Percentiles rank a stretch among this genome's conserved stretches.
Evolutionary conservation across 2,329 filamentous ascomycete genomes (phyloP).

Genomic region (Penicillium nordicum): DNA sequence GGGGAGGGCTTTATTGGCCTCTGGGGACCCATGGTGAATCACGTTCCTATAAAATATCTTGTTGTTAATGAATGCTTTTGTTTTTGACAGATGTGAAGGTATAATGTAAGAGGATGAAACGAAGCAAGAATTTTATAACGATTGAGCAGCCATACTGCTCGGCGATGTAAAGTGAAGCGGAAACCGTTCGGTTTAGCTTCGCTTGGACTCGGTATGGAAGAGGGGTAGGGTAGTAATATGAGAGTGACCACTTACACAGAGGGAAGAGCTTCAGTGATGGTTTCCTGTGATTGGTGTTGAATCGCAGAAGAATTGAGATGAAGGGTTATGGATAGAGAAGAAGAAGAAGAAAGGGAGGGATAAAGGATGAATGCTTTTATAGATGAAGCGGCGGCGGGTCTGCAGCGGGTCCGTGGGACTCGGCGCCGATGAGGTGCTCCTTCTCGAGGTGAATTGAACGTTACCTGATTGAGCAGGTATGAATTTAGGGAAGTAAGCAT

Average conservation of each 20-base stretch:
- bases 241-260: not conserved
- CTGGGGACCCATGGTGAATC: not conserved
- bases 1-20: not conserved
- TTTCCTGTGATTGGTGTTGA: too few species aligned
- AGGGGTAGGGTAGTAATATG: too few species aligned
- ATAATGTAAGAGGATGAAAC: not conserved
- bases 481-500: too few species aligned
- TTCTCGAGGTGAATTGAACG: too few species aligned
- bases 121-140: not conserved
- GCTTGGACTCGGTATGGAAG: not conserved
- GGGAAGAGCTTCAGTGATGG: not conserved
- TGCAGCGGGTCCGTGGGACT: too few species aligned
- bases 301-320: not conserved
- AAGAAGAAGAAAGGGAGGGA: too few species aligned
- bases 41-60: not conserved
- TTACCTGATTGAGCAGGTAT: too few species aligned
- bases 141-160: not conserved
- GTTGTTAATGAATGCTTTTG: not conserved
- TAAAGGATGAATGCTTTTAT: too few species aligned
- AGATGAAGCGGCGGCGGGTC: too few species aligned
- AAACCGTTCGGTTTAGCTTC: not conserved
- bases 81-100: not conserved
- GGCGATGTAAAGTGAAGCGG: not conserved
- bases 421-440: too few species aligned
- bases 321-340: not conserved